phyloP scores from a whole-genome alignment of 768 basidiomycete genomes.

The Leccinellum rugosiceps region DNA sequence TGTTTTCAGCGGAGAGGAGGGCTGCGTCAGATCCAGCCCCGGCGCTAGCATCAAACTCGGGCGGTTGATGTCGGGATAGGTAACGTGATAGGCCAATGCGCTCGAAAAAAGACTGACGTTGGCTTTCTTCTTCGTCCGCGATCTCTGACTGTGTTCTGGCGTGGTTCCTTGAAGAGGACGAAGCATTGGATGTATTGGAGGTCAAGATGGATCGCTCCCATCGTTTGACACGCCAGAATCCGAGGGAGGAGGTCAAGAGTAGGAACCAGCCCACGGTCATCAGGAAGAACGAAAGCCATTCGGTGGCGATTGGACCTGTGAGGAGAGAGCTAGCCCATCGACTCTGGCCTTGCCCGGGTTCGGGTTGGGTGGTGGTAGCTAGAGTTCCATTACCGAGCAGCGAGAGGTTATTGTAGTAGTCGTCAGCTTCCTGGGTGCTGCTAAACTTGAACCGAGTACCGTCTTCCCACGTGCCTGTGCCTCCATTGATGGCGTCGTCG shows the following conservation, averaged over 20 bases:
- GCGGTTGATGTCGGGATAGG: constrained; percentile 6
- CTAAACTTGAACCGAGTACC: constrained; percentile 38
- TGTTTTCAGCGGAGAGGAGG: constrained; percentile 18
- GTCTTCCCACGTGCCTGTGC: constrained; percentile 30
- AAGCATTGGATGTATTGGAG: constrained; percentile 34
- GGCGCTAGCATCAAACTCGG: constrained; percentile 7
- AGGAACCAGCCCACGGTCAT: constrained; percentile 93
- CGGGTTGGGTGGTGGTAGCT: constrained; percentile 6
- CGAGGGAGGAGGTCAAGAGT: constrained; percentile 84
- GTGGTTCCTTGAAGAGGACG: constrained; percentile 36
- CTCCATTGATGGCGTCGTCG: constrained; percentile 39
- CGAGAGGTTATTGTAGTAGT: constrained; percentile 36
- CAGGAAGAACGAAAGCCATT: constrained; percentile 93
- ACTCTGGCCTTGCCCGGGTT: constrained; percentile 5
- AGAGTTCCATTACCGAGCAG: constrained; percentile 27
- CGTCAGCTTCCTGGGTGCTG: constrained; percentile 44
- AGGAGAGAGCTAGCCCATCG: constrained; percentile 40
- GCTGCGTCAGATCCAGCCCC: constrained; percentile 6
- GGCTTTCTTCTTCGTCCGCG: constrained; percentile 25
- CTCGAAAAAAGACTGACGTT: constrained; percentile 29
- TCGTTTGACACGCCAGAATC: constrained; percentile 86
- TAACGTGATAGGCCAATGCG: constrained; percentile 24
- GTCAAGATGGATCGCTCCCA: constrained; percentile 79
- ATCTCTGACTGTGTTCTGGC: constrained; percentile 25
- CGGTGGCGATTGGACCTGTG: constrained; percentile 70